These are phyloP conservation scores for Neckera pumila DNA, from an alignment of 225 moss, liverwort and hornwort genomes.

Conservation along the genomic window DNA sequence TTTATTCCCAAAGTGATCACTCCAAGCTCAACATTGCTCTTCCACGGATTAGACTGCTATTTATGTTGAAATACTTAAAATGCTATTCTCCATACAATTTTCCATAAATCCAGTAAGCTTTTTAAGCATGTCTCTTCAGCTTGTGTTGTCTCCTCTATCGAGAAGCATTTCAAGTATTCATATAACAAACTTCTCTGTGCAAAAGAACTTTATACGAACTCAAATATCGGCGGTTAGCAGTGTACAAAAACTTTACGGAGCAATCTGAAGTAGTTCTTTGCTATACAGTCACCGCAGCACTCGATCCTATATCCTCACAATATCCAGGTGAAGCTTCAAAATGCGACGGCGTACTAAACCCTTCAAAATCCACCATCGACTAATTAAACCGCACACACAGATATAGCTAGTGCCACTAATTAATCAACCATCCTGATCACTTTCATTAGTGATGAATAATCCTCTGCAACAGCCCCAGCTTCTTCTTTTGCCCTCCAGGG, in stretches of 20 bases:
- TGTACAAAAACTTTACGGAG: neutral
- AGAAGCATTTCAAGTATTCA: neutral
- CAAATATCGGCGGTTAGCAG: neutral
- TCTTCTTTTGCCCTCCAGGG: constrained; percentile 18
- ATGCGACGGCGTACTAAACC: neutral
- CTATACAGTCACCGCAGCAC: neutral
- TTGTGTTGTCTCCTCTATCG: neutral
- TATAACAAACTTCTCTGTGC: too few species aligned
- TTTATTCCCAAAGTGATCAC: too few species aligned
- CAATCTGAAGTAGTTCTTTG: neutral
- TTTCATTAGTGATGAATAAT: constrained; percentile 15
- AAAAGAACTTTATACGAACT: neutral
- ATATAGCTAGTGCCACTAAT: too few species aligned
- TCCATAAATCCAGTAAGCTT: neutral
- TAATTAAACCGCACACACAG: neutral
- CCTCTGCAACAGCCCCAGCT: constrained; percentile 18
- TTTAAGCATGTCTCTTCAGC: too few species aligned
- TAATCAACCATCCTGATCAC: too few species aligned
- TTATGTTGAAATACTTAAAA: too few species aligned
- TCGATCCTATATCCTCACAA: neutral
- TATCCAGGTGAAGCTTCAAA: neutral
- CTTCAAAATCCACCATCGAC: neutral
- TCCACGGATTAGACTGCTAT: too few species aligned
- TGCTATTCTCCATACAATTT: accelerated
- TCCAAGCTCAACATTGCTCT: too few species aligned